phyloP scores from a whole-genome alignment of 148 eudicot genomes.

The Nepenthes gracilis region DNA sequence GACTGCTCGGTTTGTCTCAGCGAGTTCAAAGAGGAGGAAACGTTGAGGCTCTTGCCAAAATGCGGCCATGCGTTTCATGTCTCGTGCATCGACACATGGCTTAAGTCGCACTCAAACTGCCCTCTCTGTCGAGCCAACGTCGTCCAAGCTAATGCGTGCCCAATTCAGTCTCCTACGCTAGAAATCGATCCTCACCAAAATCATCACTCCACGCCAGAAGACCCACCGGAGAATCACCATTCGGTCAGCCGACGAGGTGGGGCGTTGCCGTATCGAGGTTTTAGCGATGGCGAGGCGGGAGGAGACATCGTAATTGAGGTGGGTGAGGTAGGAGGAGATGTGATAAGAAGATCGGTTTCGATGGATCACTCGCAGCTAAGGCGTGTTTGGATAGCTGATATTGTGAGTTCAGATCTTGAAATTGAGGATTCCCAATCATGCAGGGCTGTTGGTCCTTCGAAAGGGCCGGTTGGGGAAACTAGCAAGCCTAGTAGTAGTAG shows the following conservation, averaged over 20 bases:
- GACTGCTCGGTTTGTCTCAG: constrained; percentile 70
- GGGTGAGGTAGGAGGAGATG: constrained; percentile 7
- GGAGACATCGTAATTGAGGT: constrained; percentile 19
- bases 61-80: constrained; percentile 85
- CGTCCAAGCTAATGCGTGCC: constrained; percentile 9
- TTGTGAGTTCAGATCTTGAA: constrained; percentile 14
- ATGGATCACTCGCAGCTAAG: constrained; percentile 34
- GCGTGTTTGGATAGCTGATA: constrained; percentile 28
- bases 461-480: constrained; percentile 10
- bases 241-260: no score
- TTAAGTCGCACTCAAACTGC: constrained; percentile 68
- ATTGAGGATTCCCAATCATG: constrained; percentile 5
- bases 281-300: background rate
- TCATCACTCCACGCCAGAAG: constrained; percentile 1
- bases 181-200: constrained; percentile 1
- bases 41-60: constrained; percentile 63
- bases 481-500: constrained; percentile 13
- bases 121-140: constrained; percentile 77
- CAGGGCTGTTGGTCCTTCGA: constrained; percentile 18
- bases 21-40: constrained; percentile 55
- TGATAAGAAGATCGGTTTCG: constrained; percentile 48
- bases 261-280: no score
- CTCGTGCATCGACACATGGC: constrained; percentile 78
- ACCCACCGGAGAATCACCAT: background rate
- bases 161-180: background rate